Percentiles rank a stretch among this genome's conserved stretches.
Conservation (phyloP, 768 basidiomycete genomes). For the Phanerochaete carnosa region DNA sequence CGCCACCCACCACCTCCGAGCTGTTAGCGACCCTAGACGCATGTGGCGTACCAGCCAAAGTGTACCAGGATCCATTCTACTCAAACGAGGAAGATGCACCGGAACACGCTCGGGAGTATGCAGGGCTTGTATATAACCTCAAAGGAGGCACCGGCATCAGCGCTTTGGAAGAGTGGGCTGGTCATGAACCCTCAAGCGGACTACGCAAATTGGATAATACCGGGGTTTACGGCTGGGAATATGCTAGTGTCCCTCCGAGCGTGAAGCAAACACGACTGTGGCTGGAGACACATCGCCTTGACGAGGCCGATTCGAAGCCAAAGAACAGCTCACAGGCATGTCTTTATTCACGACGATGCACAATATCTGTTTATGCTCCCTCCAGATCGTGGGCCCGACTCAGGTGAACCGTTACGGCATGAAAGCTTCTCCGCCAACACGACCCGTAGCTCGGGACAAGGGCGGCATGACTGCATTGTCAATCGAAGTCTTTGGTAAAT, state of each 20-base stretch:
- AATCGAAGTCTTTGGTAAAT: slow-evolving; percentile 82
- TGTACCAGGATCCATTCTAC: slow-evolving; percentile 82
- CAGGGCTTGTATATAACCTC: slow-evolving; percentile 70
- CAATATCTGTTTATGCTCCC: not conserved
- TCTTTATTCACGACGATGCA: not conserved
- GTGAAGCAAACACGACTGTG: slow-evolving; percentile 51
- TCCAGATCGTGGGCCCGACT: slow-evolving; percentile 70
- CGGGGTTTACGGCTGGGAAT: slow-evolving; percentile 74
- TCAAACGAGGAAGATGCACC: slow-evolving; percentile 71
- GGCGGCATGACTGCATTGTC: slow-evolving; percentile 78
- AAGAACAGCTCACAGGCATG: slow-evolving; percentile 52
- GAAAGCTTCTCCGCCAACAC: slow-evolving; percentile 47
- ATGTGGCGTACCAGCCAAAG: slow-evolving; percentile 49
- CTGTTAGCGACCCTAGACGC: slow-evolving; percentile 42
- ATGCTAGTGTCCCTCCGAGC: slow-evolving; percentile 66
- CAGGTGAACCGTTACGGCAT: slow-evolving; percentile 70
- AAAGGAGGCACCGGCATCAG: slow-evolving; percentile 59
- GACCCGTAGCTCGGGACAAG: slow-evolving; percentile 48
- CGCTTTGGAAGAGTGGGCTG: slow-evolving; percentile 60
- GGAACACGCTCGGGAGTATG: slow-evolving; percentile 67
- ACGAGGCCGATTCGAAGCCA: slow-evolving; percentile 14
- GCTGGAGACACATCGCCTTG: slow-evolving; percentile 33
- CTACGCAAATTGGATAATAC: not conserved
- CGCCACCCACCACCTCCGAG: slow-evolving; percentile 49
- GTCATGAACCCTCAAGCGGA: not conserved